phyloP scores from a whole-genome alignment of 257 asterid genomes.

The Scutellaria barbata region DNA sequence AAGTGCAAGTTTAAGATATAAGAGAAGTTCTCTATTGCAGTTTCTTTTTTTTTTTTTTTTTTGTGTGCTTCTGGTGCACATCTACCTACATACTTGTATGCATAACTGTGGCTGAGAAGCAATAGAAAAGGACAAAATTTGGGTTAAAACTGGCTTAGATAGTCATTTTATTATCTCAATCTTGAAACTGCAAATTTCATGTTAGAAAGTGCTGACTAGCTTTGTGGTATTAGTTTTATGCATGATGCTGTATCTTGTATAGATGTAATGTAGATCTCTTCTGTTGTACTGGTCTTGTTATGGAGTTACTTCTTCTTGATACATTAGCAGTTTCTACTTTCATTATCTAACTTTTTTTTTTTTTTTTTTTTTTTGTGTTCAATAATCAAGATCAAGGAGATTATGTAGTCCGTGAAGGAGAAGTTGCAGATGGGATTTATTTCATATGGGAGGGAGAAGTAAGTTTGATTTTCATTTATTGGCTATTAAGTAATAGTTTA shows the following conservation, averaged over 20 bases:
- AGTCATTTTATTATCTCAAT: conserved; percentile 13
- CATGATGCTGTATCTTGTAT: conserved; percentile 6
- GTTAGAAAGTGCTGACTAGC: conserved; percentile 1
- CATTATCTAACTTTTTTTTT: conserved; percentile 9
- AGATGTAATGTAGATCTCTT: conserved; percentile 7
- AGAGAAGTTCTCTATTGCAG: neutral
- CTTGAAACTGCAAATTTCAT: neutral
- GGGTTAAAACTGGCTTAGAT: neutral
- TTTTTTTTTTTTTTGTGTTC: conserved; percentile 17
- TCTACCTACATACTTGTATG: neutral
- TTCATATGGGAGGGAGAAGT: conserved; percentile 96
- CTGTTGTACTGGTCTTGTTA: neutral
- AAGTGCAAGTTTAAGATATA: neutral
- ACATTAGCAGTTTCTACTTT: conserved; percentile 20
- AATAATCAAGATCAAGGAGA: conserved; percentile 69
- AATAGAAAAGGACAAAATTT: neutral
- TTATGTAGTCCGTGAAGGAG: conserved; percentile 79
- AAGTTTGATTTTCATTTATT: conserved; percentile 34
- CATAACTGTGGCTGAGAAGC: neutral
- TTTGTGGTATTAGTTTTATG: neutral
- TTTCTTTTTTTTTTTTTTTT: too few species aligned
- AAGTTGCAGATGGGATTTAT: conserved; percentile 74
- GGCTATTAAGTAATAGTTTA: conserved; percentile 7
- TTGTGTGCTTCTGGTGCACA: neutral
- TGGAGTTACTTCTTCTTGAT: neutral